phyloP scores from a whole-genome alignment of 176 grass and related monocot species.

The Otatea glauca region DNA sequence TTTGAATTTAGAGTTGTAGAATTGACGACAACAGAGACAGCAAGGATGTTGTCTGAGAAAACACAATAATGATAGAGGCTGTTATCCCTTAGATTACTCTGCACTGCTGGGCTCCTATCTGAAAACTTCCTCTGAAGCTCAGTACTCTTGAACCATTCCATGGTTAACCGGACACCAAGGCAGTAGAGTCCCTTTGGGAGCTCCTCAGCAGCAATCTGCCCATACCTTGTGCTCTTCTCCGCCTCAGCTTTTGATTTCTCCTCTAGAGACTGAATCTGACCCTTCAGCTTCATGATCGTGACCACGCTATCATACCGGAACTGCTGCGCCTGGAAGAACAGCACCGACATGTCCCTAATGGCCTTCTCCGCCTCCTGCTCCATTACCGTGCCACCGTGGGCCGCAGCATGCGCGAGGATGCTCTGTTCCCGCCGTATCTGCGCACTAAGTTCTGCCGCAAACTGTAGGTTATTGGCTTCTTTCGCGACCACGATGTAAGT shows the following conservation, averaged over 20 bases:
- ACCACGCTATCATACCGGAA: conserved; percentile 69
- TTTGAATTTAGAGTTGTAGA: conserved; percentile 83
- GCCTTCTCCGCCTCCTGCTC: conserved; percentile 64
- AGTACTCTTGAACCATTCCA: conserved; percentile 80
- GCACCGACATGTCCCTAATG: conserved; percentile 75
- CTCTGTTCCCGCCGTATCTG: conserved; percentile 66
- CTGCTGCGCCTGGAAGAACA: conserved; percentile 87
- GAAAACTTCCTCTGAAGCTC: conserved; percentile 70
- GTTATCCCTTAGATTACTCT: conserved; percentile 76
- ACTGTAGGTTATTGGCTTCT: conserved; percentile 84
- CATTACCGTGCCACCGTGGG: conserved; percentile 36
- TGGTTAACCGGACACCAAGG: conserved; percentile 84
- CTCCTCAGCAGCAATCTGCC: conserved; percentile 94
- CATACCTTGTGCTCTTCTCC: conserved; percentile 89
- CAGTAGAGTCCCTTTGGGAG: conserved; percentile 96
- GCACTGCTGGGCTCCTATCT: conserved; percentile 54
- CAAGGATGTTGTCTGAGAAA: conserved; percentile 98
- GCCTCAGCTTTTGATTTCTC: conserved; percentile 84
- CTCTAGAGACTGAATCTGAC: conserved; percentile 80
- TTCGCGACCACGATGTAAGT: conserved; percentile 71
- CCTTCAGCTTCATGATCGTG: conserved; percentile 90
- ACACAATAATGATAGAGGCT: conserved; percentile 88
- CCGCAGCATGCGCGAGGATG: conserved; percentile 62
- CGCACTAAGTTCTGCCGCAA: conserved; percentile 66
- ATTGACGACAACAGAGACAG: conserved; percentile 84